These are phyloP conservation scores for Apiotrichum gracile DNA, from an alignment of 1,284 basidiomycete genomes.

Conservation along the genomic window DNA sequence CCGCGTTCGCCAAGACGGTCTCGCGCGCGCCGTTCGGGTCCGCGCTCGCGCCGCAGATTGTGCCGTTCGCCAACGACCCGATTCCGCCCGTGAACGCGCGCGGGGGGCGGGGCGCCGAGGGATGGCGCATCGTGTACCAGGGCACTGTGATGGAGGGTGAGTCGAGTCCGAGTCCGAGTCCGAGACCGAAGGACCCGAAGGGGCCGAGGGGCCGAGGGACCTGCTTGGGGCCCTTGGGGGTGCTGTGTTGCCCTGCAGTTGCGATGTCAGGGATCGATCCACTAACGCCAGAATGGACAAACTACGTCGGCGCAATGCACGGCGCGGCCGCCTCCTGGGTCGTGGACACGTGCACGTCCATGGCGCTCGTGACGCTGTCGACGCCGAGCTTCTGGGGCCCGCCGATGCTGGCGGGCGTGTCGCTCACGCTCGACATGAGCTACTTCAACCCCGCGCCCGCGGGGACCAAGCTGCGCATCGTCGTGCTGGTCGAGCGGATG, in stretches of 20 bases:
- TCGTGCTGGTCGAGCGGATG: conserved; percentile 14
- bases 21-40: neutral
- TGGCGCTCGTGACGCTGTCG: conserved; percentile 11
- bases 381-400: conserved; percentile 38
- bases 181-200: too few relatives aligned
- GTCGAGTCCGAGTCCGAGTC: too few relatives aligned
- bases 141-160: conserved; percentile 8
- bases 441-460: conserved; percentile 25
- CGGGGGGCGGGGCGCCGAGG: conserved; percentile 9
- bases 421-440: conserved; percentile 28
- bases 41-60: conserved; percentile 2
- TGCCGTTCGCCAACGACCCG: conserved; percentile 10
- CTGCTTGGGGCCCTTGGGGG: too few relatives aligned
- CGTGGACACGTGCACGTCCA: conserved; percentile 20
- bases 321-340: conserved; percentile 37
- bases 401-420: conserved; percentile 35
- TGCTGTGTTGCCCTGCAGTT: too few relatives aligned
- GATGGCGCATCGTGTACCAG: conserved; percentile 6
- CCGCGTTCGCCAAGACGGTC: neutral
- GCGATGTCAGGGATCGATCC: too few relatives aligned
- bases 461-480: conserved; percentile 14
- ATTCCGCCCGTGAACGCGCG: conserved; percentile 10
- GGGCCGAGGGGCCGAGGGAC: too few relatives aligned
- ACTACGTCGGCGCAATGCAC: conserved; percentile 29
- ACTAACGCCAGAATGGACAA: conserved; percentile 37